Percentiles rank a stretch among this genome's conserved stretches.
These are phyloP conservation scores for Suillus spraguei DNA, from an alignment of 768 basidiomycete genomes.

Conservation along the genomic window DNA sequence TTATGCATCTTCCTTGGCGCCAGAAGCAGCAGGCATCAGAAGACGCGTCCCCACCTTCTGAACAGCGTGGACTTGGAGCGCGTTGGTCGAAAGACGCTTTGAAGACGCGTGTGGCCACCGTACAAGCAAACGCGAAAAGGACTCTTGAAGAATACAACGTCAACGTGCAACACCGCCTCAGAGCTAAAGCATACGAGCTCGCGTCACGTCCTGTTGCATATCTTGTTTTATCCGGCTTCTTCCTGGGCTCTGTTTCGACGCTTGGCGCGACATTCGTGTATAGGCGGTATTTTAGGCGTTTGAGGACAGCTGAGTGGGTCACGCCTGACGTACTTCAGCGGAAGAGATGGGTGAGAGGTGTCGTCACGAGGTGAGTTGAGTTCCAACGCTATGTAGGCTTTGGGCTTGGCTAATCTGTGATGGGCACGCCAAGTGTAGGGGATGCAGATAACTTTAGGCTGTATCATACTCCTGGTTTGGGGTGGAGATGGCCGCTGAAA, in stretches of 20 bases:
- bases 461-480: slow-evolving; percentile 81
- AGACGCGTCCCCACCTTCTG: neutral
- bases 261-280: slow-evolving; percentile 41
- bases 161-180: neutral
- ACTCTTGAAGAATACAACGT: neutral
- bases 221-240: slow-evolving; percentile 38
- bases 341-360: slow-evolving; percentile 73
- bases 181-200: neutral
- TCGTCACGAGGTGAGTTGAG: slow-evolving; percentile 72
- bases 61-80: neutral
- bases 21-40: neutral
- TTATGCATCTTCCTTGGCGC: slow-evolving; percentile 6
- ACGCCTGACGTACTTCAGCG: slow-evolving; percentile 60
- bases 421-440: slow-evolving; percentile 57
- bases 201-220: neutral
- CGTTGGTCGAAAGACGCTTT: neutral
- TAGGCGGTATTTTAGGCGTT: slow-evolving; percentile 56
- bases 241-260: slow-evolving; percentile 42
- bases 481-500: slow-evolving; percentile 75
- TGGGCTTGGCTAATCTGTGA: neutral
- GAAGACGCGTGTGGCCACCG: neutral
- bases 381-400: neutral
- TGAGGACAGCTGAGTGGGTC: slow-evolving; percentile 69
- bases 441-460: slow-evolving; percentile 86
- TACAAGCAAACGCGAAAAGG: neutral